A percentile compares a stretch with the other conserved stretches of the same genome.
Evolutionary conservation across 2,329 filamentous ascomycete genomes (phyloP).

Genomic region (Pseudopyrenochaeta lycopersici): DNA sequence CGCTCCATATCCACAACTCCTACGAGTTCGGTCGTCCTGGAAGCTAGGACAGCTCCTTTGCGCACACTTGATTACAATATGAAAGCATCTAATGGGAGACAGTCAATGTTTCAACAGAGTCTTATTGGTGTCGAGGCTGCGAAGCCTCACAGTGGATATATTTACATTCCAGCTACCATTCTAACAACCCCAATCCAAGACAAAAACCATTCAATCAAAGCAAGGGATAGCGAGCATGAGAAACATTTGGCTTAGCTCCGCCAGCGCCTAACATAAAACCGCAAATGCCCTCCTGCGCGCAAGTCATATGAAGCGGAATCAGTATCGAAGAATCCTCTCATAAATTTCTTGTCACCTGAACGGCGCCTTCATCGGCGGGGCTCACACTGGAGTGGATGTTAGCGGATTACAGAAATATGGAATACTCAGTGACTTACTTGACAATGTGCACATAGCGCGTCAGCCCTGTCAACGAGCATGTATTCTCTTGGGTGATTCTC

Average conservation of each 20-base stretch:
- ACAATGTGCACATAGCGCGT: slow-evolving; percentile 30
- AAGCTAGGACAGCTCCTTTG: no score
- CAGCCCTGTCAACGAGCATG: slow-evolving; percentile 24
- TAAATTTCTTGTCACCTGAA: neutral
- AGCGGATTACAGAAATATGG: slow-evolving; percentile 21
- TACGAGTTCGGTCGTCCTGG: no score
- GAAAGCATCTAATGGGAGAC: no score
- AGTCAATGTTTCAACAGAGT: no score
- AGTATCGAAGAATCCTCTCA: neutral
- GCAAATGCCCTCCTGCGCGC: neutral
- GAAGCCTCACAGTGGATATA: neutral
- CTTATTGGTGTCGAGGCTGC: no score
- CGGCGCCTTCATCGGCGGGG: slow-evolving; percentile 21
- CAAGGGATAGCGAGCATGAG: neutral
- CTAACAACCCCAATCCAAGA: neutral
- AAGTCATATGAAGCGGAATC: neutral
- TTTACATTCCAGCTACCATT: neutral
- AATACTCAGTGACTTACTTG: slow-evolving; percentile 27
- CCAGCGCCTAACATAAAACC: neutral
- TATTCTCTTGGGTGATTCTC: slow-evolving; percentile 31
- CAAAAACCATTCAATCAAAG: neutral
- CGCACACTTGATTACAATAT: no score
- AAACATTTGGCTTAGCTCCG: neutral
- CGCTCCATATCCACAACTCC: no score
- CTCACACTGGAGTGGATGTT: slow-evolving; percentile 30